These are phyloP conservation scores for Aurantiochytrium sp. DNA, from an alignment of 108 stramenopile species.

Conservation along the genomic window DNA sequence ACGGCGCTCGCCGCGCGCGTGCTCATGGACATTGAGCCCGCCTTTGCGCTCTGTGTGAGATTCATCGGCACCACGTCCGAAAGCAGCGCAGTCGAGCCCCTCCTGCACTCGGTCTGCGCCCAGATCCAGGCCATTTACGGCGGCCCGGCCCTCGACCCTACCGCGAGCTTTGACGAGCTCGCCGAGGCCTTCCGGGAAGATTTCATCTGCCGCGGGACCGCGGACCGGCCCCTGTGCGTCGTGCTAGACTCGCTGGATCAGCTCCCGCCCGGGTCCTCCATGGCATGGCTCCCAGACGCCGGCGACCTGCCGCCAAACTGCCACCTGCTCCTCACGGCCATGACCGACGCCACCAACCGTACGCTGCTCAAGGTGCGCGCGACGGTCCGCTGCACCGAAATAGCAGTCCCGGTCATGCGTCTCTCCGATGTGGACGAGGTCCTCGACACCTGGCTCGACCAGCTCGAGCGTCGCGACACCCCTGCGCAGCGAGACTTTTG, in stretches of 20 bases:
- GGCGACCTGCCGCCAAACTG: not conserved
- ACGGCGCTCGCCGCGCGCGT: not conserved
- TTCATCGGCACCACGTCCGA: not conserved
- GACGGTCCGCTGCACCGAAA: not conserved
- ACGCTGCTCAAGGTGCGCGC: not conserved
- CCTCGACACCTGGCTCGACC: not conserved
- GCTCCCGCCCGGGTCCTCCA: not conserved
- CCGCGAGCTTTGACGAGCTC: not conserved
- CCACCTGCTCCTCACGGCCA: not conserved
- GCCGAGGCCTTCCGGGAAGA: not conserved
- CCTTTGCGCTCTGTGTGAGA: not conserved
- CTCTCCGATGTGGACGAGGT: not conserved
- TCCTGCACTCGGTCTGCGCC: not conserved
- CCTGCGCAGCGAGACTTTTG: not conserved
- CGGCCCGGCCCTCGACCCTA: not conserved
- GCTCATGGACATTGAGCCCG: not conserved
- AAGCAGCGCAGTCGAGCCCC: not conserved
- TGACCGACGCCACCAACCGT: not conserved
- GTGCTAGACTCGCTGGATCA: conserved; percentile 23
- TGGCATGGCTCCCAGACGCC: not conserved
- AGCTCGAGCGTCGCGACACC: not conserved
- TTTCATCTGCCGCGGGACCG: not conserved
- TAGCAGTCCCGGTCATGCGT: not conserved
- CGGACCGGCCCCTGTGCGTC: not conserved
- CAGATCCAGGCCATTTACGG: not conserved